phyloP scores from a whole-genome alignment of 148 eudicot genomes.

The Chenopodium quinoa region DNA sequence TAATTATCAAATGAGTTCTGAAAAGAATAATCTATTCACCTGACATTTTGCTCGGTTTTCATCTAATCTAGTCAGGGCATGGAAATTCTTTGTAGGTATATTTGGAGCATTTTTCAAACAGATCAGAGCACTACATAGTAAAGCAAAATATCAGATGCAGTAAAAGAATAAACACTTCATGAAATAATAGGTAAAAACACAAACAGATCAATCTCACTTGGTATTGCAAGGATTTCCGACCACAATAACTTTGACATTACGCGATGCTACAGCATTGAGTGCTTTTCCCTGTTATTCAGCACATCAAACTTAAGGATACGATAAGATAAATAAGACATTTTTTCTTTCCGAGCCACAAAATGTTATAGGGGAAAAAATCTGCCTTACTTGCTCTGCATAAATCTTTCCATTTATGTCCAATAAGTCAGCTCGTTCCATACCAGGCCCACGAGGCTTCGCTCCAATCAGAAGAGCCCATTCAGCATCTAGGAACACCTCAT shows the following conservation, averaged over 20 bases:
- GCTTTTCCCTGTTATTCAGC: constrained; percentile 76
- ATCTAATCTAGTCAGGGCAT: constrained; percentile 92
- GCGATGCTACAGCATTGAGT: constrained; percentile 93
- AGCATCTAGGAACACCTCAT: constrained; percentile 84
- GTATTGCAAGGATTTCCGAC: constrained; percentile 99
- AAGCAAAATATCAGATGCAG: background rate
- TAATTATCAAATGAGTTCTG: background rate
- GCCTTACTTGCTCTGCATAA: constrained; percentile 77
- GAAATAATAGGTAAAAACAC: background rate
- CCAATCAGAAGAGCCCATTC: constrained; percentile 99
- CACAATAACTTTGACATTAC: constrained; percentile 77
- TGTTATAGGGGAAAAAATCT: background rate
- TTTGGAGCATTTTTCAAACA: constrained; percentile 98
- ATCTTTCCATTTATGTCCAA: constrained; percentile 91
- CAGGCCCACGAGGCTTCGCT: constrained; percentile 99
- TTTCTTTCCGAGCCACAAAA: background rate
- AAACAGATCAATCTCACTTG: constrained; percentile 49
- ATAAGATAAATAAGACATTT: background rate
- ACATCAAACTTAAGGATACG: constrained; percentile 13
- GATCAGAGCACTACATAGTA: constrained; percentile 77
- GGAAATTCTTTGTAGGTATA: constrained; percentile 95
- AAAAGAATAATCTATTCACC: constrained; percentile 28
- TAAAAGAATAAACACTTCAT: background rate
- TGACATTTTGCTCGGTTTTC: constrained; percentile 99
- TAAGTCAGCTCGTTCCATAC: constrained; percentile 93